Evolutionary conservation across 805 yeast species (phyloP).

Genomic region (Komagataella pastoris): DNA sequence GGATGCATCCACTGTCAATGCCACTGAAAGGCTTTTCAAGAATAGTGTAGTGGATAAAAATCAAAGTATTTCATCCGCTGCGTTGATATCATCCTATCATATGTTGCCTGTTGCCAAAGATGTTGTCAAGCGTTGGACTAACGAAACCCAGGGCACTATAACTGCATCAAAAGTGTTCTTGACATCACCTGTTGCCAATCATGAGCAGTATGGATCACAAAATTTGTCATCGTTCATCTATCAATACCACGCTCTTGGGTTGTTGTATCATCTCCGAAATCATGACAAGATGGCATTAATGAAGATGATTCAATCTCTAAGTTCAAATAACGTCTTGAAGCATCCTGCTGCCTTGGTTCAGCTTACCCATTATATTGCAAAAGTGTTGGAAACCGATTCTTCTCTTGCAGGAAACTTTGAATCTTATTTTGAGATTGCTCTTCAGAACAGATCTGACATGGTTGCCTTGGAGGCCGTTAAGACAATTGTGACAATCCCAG

Average conservation of each 20-base stretch:
- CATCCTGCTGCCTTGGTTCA: constrained; percentile 78
- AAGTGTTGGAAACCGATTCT: constrained; percentile 60
- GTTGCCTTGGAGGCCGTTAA: constrained; percentile 90
- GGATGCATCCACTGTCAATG: constrained; percentile 82
- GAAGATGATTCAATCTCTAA: constrained; percentile 74
- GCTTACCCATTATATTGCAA: constrained; percentile 70
- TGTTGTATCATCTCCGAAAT: constrained; percentile 74
- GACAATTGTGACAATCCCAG: constrained; percentile 41
- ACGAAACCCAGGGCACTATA: constrained; percentile 90
- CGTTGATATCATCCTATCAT: constrained; percentile 83
- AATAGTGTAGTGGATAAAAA: constrained; percentile 86
- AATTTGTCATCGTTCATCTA: constrained; percentile 63
- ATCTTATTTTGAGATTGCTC: constrained; percentile 56
- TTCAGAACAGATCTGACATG: constrained; percentile 73
- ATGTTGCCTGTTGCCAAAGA: constrained; percentile 81
- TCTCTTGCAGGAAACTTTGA: constrained; percentile 43
- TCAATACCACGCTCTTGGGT: constrained; percentile 92
- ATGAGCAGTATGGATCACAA: constrained; percentile 41
- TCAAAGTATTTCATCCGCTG: constrained; percentile 87
- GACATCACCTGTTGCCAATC: constrained; percentile 32
- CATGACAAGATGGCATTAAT: constrained; percentile 91
- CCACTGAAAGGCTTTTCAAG: constrained; percentile 85
- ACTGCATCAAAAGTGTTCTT: constrained; percentile 44
- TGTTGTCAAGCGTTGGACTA: constrained; percentile 85
- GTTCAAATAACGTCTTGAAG: constrained; percentile 45